Base-by-base conservation (phyloP, 78 protist species). In the Planoprotostelium fungivorum region DNA sequence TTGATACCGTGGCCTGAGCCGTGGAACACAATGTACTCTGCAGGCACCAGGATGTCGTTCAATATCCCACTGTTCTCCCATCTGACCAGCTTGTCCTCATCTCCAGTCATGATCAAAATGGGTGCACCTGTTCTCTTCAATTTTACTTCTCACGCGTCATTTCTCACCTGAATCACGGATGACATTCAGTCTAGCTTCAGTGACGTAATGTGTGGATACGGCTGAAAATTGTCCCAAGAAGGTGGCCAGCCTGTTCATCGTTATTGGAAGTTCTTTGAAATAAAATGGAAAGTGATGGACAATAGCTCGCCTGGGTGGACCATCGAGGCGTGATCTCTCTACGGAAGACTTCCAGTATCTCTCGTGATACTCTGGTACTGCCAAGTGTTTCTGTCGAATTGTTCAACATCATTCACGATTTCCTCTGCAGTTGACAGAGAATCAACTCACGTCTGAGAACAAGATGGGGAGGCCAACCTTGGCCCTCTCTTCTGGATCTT, bases 1-100 rank as follows among this genome's bases (percentile, higher is more conserved):
- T 92, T 88, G 34, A 92, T 87, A 37, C 86, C 38, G 34, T 92
- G 94, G 85, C 94, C 94, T 39, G 90, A 29, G 38, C 84, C 89
- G 36, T 92, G 31, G 38, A 86, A 92, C 29, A 88, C 83, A 0
- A 89, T 31, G 38, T 90, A 92, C 51, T 92, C 94, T 1, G 36
- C 34, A 0, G 94, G 94, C 37, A 31, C 5, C 28, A 92, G 29
- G 29, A 83, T 31, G 9, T 89, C 51, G 29, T 38, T 38, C 16
- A 92, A 88, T 36, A 86, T 34, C 63, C 39, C 83, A 9, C 89
- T 85, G 63, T 87, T 89, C 0, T 84, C 28, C 1, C 89, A n/a
- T 28, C 85, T 39, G 34, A 92, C 94, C 1, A 92, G 29, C 84
- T 89, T 51, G 37, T 92, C 94, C 1, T 85, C 36, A 86, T 84